Percentiles rank a stretch among this genome's conserved stretches.
These are phyloP conservation scores for Serendipita indica DNA, from an alignment of 768 basidiomycete genomes.

Conservation along the genomic window DNA sequence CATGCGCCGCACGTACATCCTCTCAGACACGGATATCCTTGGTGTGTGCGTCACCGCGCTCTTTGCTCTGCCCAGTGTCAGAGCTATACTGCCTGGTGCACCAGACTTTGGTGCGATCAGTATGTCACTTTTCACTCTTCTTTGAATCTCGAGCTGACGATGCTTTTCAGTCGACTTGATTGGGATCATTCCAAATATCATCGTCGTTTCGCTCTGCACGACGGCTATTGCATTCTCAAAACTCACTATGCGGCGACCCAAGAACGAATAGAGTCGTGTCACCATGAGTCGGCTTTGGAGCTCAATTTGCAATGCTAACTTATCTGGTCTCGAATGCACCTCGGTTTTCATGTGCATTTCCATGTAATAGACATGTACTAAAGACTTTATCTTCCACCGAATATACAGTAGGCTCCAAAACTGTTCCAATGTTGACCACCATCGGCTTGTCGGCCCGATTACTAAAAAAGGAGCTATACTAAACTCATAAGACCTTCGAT, in stretches of 20 bases:
- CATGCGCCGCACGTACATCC: neutral
- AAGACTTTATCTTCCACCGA: too few species aligned
- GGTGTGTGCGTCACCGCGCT: neutral
- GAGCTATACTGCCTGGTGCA: slow-evolving; percentile 1
- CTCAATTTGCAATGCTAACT: too few species aligned
- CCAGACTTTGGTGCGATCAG: slow-evolving; percentile 3
- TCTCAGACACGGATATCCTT: slow-evolving; percentile 7
- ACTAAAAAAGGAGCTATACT: too few species aligned
- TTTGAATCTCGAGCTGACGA: neutral
- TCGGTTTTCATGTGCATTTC: too few species aligned
- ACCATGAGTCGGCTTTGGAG: too few species aligned
- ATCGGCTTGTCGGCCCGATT: too few species aligned
- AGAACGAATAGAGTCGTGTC: neutral
- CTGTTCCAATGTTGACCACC: too few species aligned
- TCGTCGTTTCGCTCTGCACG: neutral
- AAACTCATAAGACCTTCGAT: too few species aligned
- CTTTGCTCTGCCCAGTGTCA: neutral
- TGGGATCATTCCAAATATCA: slow-evolving; percentile 2
- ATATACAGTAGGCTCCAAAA: too few species aligned
- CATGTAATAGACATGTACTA: too few species aligned
- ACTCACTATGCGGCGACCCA: neutral
- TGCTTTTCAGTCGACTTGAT: slow-evolving; percentile 5
- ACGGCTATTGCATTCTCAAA: neutral
- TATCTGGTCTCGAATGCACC: too few species aligned
- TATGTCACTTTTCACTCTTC: neutral